phyloP scores from a whole-genome alignment of 1,139 yeast species.

The Zygoascus meyerae region DNA sequence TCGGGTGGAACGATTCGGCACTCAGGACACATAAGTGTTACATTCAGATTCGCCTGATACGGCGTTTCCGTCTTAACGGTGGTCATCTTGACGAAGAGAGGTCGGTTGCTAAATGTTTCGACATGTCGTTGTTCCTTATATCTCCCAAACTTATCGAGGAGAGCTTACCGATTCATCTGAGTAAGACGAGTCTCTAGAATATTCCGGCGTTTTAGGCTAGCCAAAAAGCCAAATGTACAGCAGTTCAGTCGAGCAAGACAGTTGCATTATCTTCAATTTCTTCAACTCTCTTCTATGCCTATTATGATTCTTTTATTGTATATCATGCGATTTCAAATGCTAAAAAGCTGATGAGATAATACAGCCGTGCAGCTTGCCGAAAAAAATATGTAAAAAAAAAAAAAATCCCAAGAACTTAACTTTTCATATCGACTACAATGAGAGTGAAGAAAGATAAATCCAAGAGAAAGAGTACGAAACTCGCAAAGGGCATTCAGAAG shows the following conservation, averaged over 20 bases:
- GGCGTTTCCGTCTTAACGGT: slow-evolving; percentile 19
- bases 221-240: no score
- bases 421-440: slow-evolving; percentile 24
- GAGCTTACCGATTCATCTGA: no score
- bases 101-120: not conserved
- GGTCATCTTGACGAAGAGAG: slow-evolving; percentile 11
- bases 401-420: not conserved
- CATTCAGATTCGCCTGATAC: slow-evolving; percentile 55
- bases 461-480: slow-evolving; percentile 82
- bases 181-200: no score
- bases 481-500: slow-evolving; percentile 94
- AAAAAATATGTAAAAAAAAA: not conserved
- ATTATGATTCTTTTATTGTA: no score
- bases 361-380: not conserved
- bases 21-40: slow-evolving; percentile 90
- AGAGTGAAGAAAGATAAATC: slow-evolving; percentile 62
- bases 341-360: no score
- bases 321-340: not conserved
- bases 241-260: no score
- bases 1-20: slow-evolving; percentile 96
- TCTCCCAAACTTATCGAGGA: no score
- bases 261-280: no score
- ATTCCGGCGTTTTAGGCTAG: no score
- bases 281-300: no score
- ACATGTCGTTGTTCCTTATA: no score